Percentiles rank a stretch among this genome's conserved stretches.
phyloP scores from a whole-genome alignment of 2,329 filamentous ascomycete species.

The Pseudofabraea citricarpa region DNA sequence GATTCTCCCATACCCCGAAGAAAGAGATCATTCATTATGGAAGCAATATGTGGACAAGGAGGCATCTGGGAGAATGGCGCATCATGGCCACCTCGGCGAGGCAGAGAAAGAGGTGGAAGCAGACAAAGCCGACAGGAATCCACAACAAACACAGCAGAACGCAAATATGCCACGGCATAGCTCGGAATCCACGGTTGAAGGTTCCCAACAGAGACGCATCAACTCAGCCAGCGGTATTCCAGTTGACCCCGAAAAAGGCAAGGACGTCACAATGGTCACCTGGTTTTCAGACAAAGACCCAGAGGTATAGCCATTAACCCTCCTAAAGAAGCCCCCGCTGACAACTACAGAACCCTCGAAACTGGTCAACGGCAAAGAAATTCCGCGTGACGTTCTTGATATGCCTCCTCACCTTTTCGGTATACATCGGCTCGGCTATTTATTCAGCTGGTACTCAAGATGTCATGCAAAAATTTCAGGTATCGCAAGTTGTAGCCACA shows the following conservation, averaged over 20 bases:
- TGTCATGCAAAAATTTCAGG: conserved; percentile 38
- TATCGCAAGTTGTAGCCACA: conserved; percentile 38
- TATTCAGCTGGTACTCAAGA: conserved; percentile 39
- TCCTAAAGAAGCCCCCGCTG: too few species aligned
- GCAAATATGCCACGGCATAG: conserved; percentile 6
- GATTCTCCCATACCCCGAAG: conserved; percentile 39
- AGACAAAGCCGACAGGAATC: conserved; percentile 15
- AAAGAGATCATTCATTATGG: conserved; percentile 42
- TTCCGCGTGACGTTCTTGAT: conserved; percentile 18
- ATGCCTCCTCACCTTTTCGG: conserved; percentile 10
- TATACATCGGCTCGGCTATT: conserved; percentile 33
- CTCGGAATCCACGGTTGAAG: conserved; percentile 11
- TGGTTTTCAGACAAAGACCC: conserved; percentile 46
- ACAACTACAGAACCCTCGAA: conserved; percentile 23
- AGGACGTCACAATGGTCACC: conserved; percentile 41
- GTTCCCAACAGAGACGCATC: conserved; percentile 11
- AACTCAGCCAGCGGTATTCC: conserved; percentile 35
- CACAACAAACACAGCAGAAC: background rate
- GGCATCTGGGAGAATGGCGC: conserved; percentile 42
- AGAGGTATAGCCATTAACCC: too few species aligned
- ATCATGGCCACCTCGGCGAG: conserved; percentile 34
- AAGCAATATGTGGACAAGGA: conserved; percentile 42
- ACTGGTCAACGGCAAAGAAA: conserved; percentile 6
- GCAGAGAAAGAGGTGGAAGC: conserved; percentile 26
- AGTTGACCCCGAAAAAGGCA: conserved; percentile 47